These are phyloP conservation scores for Bipolaris oryzae DNA, from an alignment of 2,329 filamentous ascomycete species.

Conservation along the genomic window DNA sequence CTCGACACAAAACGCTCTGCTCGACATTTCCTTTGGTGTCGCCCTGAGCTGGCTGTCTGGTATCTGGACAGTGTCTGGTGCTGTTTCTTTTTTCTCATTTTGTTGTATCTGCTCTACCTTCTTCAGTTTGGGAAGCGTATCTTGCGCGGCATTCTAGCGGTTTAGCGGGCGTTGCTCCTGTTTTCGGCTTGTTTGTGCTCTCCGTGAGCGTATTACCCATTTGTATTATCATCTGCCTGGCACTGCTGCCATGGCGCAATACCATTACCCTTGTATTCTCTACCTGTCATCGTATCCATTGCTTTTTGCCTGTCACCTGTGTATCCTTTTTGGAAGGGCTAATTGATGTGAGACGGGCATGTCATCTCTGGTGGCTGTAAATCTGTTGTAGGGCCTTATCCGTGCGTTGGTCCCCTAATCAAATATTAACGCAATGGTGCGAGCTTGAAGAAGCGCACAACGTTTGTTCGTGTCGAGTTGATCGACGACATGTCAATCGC, in stretches of 20 bases:
- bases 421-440: slow-evolving; percentile 16
- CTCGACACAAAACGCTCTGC: slow-evolving; percentile 28
- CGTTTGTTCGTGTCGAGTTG: slow-evolving; percentile 20
- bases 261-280: slow-evolving; percentile 3
- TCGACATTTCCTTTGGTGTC: slow-evolving; percentile 23
- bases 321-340: slow-evolving; percentile 3
- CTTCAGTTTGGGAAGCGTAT: slow-evolving; percentile 15
- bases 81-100: slow-evolving; percentile 22
- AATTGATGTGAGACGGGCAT: slow-evolving; percentile 9
- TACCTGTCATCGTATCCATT: background rate
- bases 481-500: background rate
- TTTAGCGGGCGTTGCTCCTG: slow-evolving; percentile 43
- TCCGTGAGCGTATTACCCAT: slow-evolving; percentile 17
- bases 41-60: slow-evolving; percentile 27
- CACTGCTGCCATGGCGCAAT: slow-evolving; percentile 6
- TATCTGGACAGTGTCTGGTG: slow-evolving; percentile 28
- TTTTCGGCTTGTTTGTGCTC: slow-evolving; percentile 9
- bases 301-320: slow-evolving; percentile 3
- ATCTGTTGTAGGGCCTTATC: slow-evolving; percentile 12
- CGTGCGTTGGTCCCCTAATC: slow-evolving; percentile 15
- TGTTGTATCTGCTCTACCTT: slow-evolving; percentile 16
- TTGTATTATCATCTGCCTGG: slow-evolving; percentile 13
- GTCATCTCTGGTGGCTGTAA: slow-evolving; percentile 6
- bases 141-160: slow-evolving; percentile 30
- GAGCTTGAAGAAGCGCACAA: slow-evolving; percentile 21